Conservation (phyloP, 768 basidiomycete genomes). For the Amyloporia xantha region DNA sequence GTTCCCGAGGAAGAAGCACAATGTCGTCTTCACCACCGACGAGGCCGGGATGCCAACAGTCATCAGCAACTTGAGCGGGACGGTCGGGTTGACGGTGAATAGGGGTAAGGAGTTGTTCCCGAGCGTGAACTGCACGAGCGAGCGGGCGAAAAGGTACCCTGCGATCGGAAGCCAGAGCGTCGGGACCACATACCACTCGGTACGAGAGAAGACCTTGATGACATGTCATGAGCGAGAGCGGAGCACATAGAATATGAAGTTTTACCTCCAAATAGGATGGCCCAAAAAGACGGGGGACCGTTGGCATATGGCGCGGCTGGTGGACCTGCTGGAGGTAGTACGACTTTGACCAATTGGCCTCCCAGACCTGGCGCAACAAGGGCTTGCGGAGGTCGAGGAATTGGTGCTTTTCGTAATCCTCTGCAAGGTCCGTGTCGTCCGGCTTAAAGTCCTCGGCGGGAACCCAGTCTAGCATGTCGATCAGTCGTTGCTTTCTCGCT, state of each 20-base stretch:
- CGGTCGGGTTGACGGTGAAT: conserved; percentile 48
- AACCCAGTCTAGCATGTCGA: conserved; percentile 64
- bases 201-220: conserved; percentile 67
- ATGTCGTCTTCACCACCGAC: conserved; percentile 35
- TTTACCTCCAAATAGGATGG: conserved; percentile 71
- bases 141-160: conserved; percentile 70
- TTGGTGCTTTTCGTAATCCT: conserved; percentile 83
- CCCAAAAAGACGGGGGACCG: conserved; percentile 85
- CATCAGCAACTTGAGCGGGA: conserved; percentile 43
- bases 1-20: conserved; percentile 80
- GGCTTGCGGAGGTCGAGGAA: conserved; percentile 90
- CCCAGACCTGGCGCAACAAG: conserved; percentile 80
- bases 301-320: conserved; percentile 82
- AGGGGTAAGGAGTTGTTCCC: conserved; percentile 50
- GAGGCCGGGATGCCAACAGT: conserved; percentile 38
- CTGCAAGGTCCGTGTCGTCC: conserved; percentile 74
- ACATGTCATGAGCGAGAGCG: not conserved
- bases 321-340: conserved; percentile 97
- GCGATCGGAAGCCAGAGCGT: conserved; percentile 88
- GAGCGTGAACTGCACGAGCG: conserved; percentile 69
- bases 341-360: conserved; percentile 85
- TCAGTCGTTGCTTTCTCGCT: conserved; percentile 1
- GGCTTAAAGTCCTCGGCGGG: conserved; percentile 87
- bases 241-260: conserved; percentile 1
- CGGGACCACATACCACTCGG: conserved; percentile 92